Percentiles rank a stretch among this genome's conserved stretches.
phyloP scores from a whole-genome alignment of 2,329 filamentous ascomycete genomes.

The Colletotrichum graminicola region DNA sequence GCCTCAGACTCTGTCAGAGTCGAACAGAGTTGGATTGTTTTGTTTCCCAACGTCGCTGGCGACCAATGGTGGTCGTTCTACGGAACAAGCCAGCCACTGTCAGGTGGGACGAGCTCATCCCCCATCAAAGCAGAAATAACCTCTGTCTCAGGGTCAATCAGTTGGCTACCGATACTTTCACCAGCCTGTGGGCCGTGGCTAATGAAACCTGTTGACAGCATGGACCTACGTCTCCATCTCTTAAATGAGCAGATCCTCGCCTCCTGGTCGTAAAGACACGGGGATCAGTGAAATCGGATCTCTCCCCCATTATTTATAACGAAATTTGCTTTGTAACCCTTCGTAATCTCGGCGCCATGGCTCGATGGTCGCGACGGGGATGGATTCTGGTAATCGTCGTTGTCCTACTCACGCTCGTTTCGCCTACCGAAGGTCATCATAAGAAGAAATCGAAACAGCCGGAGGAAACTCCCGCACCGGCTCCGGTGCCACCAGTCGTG shows the following conservation, averaged over 20 bases:
- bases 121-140: conserved; percentile 37
- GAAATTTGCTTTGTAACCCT: too few relatives aligned
- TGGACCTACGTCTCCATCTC: conserved; percentile 11
- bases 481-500: background rate
- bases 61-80: conserved; percentile 6
- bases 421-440: background rate
- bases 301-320: background rate
- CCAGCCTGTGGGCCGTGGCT: background rate
- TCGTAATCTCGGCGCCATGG: conserved; percentile 15
- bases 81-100: background rate
- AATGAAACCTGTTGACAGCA: conserved; percentile 17
- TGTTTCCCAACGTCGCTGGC: background rate
- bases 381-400: conserved; percentile 1
- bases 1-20: background rate
- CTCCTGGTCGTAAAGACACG: too few relatives aligned
- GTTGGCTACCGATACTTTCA: conserved; percentile 3
- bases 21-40: background rate
- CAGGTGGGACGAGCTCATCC: background rate
- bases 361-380: conserved; percentile 11
- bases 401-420: conserved; percentile 8
- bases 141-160: conserved; percentile 31
- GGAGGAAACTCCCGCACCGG: background rate
- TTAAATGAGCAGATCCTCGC: conserved; percentile 19
- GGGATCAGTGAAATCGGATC: background rate
- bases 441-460: background rate